These are phyloP conservation scores for Helotiales sp. DNA, from an alignment of 2,329 filamentous ascomycete species.

Conservation along the genomic window DNA sequence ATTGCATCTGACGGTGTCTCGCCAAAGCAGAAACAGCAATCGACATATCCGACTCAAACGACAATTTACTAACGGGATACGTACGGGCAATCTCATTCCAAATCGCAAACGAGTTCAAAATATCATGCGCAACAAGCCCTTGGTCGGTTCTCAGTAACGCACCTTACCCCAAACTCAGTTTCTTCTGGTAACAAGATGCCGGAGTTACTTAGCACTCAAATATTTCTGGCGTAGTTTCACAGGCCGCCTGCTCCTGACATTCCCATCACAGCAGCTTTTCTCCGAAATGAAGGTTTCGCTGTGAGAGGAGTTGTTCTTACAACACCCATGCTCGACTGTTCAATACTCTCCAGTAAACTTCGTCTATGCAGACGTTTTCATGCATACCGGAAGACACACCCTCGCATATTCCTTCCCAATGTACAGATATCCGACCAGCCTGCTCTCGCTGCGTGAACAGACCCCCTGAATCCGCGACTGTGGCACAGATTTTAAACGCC, in stretches of 20 bases:
- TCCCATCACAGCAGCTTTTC: conserved; percentile 2
- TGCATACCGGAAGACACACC: neutral
- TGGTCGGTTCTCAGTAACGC: neutral
- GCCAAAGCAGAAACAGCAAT: conserved; percentile 8
- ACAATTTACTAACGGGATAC: neutral
- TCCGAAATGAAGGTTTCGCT: conserved; percentile 2
- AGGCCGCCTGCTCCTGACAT: neutral
- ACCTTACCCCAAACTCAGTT: neutral
- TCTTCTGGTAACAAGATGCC: neutral
- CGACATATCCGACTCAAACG: neutral
- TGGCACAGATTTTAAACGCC: neutral
- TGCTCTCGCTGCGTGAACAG: neutral
- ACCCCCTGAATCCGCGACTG: neutral
- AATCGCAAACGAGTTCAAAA: neutral
- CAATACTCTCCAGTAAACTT: neutral
- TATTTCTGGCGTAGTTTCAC: neutral
- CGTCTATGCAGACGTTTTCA: neutral
- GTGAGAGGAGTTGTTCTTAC: conserved; percentile 4
- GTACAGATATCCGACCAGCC: neutral
- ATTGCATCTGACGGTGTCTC: neutral
- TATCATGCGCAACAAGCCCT: neutral
- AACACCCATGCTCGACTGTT: neutral
- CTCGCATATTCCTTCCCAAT: neutral
- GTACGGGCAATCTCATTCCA: neutral
- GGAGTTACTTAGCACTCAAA: neutral